Conservation (phyloP, 495 filamentous ascomycete species). For the Podospora pseudoanserina region DNA sequence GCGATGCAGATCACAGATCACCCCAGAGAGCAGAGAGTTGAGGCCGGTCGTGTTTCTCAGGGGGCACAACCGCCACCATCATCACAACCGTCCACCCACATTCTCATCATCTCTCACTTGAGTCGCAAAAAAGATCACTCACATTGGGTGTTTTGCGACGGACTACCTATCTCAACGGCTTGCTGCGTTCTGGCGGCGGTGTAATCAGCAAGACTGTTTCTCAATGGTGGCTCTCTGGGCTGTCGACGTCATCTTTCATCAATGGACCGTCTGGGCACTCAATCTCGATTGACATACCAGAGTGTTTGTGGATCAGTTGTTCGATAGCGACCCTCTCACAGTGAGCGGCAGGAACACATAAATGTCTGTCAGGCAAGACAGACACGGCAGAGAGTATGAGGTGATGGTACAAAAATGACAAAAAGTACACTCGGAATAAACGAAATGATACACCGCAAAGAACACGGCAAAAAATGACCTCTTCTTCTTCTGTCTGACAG, state of each 20-base stretch:
- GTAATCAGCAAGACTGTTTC: neutral
- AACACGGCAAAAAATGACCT: too few relatives aligned
- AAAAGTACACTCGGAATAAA: too few relatives aligned
- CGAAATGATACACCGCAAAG: too few relatives aligned
- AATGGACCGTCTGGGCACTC: neutral
- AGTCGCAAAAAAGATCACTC: neutral
- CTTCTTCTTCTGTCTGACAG: too few relatives aligned
- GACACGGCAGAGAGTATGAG: too few relatives aligned
- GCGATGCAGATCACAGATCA: neutral
- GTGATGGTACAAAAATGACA: too few relatives aligned
- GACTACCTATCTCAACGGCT: neutral
- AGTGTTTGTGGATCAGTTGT: neutral
- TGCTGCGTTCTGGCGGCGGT: neutral
- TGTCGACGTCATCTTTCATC: slow-evolving; percentile 12
- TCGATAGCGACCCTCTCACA: neutral
- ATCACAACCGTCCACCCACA: neutral
- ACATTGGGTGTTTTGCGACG: neutral
- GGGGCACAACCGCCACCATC: neutral
- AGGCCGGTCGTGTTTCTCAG: neutral
- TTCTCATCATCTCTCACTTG: neutral
- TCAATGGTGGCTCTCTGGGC: neutral
- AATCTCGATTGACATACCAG: slow-evolving; percentile 4
- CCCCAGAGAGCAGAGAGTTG: neutral
- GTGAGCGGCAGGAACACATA: neutral
- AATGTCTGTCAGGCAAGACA: neutral